Base-by-base conservation (phyloP, 148 eudicot genomes). In the Nepenthes mirabilis region DNA sequence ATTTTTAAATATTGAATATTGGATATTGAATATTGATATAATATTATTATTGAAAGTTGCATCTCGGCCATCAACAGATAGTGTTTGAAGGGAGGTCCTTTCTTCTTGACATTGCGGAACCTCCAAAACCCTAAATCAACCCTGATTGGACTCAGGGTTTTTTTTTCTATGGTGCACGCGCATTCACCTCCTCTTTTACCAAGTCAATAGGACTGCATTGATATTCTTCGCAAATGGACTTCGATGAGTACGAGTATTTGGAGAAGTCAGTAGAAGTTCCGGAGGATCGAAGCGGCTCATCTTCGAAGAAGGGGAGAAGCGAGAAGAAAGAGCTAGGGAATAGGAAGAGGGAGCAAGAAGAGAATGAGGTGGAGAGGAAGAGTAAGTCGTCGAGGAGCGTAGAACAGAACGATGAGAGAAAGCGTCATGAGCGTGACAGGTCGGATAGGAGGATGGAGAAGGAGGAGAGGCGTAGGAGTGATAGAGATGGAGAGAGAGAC, bases 231-330 rank as follows among this genome's bases (percentile, higher is more conserved):
- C 45, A 50, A 63, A 88, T 80, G 86, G 91, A 86, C 36, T 86
- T 90, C 79, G 97, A 90, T 79, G 97, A 90, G 84, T 90, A 90
- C 72, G 95, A 90, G 36, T 86, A 90, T 50, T 62, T 90, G 51
- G 97, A 86, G 81, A 86, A 86, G 33, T 62, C 89, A 12, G 86
- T 79, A 36, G 88, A 82, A 14, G 87, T 73, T 32, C 47, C 72
- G 1, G 75, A 75, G 33, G 36, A 56, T 43, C 57, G 62, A 23
- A 34, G 36, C 7, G 58, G 36, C 33, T 34, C 58, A 35, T 58
- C 77, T 10, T 74, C 65, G 73, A 69, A 67, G 67, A 56, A 57
- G 40, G 65, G 70, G 12, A 62, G 32, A 5, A 33, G 47, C 14
- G 82, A 76, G 69, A 74, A 63, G 75, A 60, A 68, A 67, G 83